Percentiles rank a stretch among this genome's conserved stretches.
Conservation (phyloP, 345 rosid species). For the Melastoma malabathricum region DNA sequence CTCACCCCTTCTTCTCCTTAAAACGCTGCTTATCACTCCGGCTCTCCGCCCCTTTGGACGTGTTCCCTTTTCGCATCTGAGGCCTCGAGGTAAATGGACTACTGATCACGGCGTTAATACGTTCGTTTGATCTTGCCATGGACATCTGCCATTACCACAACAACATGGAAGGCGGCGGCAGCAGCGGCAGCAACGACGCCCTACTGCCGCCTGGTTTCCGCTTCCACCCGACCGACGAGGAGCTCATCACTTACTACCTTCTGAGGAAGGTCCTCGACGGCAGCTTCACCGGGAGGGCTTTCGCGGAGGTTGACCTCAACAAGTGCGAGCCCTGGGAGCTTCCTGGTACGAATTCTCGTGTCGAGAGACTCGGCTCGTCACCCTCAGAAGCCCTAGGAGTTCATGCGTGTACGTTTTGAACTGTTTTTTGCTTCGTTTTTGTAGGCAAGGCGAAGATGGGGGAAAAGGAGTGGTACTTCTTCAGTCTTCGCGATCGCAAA, state of each 20-base stretch:
- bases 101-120: too few species aligned
- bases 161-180: conserved; percentile 7
- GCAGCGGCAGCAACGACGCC: not conserved
- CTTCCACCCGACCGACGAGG: conserved; percentile 93
- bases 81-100: too few species aligned
- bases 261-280: conserved; percentile 71
- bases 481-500: conserved; percentile 67
- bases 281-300: conserved; percentile 57
- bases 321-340: conserved; percentile 98
- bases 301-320: conserved; percentile 87
- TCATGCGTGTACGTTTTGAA: not conserved
- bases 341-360: conserved; percentile 34
- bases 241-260: conserved; percentile 79
- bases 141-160: conserved; percentile 32
- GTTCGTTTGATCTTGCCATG: conserved; percentile 14
- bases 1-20: conserved; percentile 20
- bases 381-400: not conserved
- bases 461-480: conserved; percentile 94
- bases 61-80: too few species aligned
- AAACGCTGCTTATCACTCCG: conserved; percentile 16
- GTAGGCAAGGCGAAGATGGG: conserved; percentile 91
- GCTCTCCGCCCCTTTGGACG: not conserved
- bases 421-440: not conserved
- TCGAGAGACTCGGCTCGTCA: too few species aligned
- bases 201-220: conserved; percentile 83